Conservation (phyloP, 2,329 filamentous ascomycete species). For the Penicillium hesseltinei region DNA sequence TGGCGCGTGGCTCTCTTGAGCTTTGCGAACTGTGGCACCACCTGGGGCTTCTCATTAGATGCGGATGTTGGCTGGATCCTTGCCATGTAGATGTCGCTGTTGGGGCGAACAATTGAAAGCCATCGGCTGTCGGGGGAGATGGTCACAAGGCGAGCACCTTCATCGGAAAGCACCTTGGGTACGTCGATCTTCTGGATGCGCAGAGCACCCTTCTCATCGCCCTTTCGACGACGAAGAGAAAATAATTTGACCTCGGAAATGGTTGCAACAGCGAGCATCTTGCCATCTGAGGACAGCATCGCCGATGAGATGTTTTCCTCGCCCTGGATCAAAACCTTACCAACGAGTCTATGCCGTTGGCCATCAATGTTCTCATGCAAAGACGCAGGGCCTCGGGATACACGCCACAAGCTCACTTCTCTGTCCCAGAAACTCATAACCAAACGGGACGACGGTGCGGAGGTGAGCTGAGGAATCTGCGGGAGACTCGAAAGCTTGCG, state of each 20-base stretch:
- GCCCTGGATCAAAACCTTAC: conserved; percentile 64
- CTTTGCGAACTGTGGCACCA: conserved; percentile 46
- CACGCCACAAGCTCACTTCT: conserved; percentile 78
- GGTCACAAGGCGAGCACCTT: conserved; percentile 66
- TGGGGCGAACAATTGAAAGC: conserved; percentile 56
- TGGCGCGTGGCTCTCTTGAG: conserved; percentile 40
- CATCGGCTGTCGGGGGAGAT: conserved; percentile 50
- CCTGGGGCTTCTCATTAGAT: conserved; percentile 43
- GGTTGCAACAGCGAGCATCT: conserved; percentile 73
- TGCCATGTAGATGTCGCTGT: conserved; percentile 57
- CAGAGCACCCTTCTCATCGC: conserved; percentile 58
- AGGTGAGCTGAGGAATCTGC: conserved; percentile 70
- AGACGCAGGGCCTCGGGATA: conserved; percentile 51
- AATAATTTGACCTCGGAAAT: conserved; percentile 74
- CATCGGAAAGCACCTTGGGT: conserved; percentile 54
- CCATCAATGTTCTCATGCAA: conserved; percentile 42
- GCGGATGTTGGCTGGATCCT: conserved; percentile 45
- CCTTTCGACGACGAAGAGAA: conserved; percentile 56
- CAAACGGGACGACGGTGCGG: conserved; percentile 70
- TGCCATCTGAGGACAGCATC: conserved; percentile 68
- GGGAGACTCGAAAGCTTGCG: conserved; percentile 80
- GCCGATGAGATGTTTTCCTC: conserved; percentile 81
- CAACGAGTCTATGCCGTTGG: conserved; percentile 53
- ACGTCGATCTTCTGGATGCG: conserved; percentile 69
- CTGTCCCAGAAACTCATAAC: conserved; percentile 91